Evolutionary conservation across 192 early-diverging fungal species (phyloP), one percentile per base, ranked within the genome.

Genomic region (Paraglomus occultum): DNA sequence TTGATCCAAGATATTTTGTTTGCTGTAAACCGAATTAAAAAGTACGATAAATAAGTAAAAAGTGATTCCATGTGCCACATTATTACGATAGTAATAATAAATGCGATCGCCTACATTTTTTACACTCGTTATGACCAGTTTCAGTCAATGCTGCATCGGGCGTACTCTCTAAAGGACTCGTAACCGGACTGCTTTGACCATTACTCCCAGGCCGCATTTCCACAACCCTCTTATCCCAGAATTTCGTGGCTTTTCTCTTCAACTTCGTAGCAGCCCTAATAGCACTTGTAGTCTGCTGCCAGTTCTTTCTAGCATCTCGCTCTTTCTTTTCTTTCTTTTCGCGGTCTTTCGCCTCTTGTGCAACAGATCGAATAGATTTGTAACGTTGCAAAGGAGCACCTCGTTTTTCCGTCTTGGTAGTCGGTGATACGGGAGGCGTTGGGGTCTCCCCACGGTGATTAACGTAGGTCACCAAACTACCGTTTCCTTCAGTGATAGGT

Each of bases 1-100:
- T 85, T 86, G 67, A 89, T 80, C 83, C 89, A 92, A 74, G 8
- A 73, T 78, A 53, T 85, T 72, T 76, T 80, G 60, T 45, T 80
- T 66, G 48, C 64, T 62, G 20, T 76, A 80, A 51, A 71, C 66
- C n/a, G 61, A 67, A 74, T 9, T 78, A 69, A 39, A 64, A 73
- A 5, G 65, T 64, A 20, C 73, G 71, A 9, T 71, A 74, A 48
- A 68, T 72, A 62, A 73, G 75, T 23, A 73, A 71, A 71, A 31
- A 31, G 3, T 31, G 31, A 31, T 31, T 31, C 31, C 31, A 4
- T 11, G 48, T 50, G 11, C 49, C 11, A 50, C 49, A 12, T 42
- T 31, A 17, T 1, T 67, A 20, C 46, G 51, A n/a, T 38, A 52
- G 43, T 49, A 51, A 42, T 15, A 4, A 3, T 67, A 31, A 31